Evolutionary conservation across 2,329 filamentous ascomycete genomes (phyloP).

Genomic region (Claviceps spartinae): DNA sequence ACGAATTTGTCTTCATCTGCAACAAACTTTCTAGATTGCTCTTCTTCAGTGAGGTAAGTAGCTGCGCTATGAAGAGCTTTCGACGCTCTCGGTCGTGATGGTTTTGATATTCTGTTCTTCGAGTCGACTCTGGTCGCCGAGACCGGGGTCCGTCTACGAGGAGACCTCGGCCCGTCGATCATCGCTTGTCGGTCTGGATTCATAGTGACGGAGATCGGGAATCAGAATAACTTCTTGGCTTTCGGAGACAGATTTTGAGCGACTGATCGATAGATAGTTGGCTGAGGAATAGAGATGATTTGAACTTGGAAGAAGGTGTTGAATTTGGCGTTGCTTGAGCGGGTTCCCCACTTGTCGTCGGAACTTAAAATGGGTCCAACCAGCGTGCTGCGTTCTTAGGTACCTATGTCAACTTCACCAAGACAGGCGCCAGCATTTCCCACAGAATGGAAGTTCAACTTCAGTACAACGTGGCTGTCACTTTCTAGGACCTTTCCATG

Average conservation of each 20-base stretch:
- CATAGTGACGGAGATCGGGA: constrained; percentile 22
- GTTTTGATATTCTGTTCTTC: constrained; percentile 43
- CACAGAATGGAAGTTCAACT: too few relatives aligned
- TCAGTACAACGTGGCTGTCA: too few relatives aligned
- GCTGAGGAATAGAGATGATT: neutral
- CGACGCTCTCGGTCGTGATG: constrained; percentile 19
- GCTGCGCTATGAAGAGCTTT: constrained; percentile 17
- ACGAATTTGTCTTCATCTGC: constrained; percentile 94
- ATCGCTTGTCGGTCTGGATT: constrained; percentile 41
- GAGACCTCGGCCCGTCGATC: constrained; percentile 34
- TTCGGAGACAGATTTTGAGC: neutral
- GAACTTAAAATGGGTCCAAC: neutral
- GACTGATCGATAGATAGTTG: neutral
- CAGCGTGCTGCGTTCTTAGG: too few relatives aligned
- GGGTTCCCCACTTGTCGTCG: neutral
- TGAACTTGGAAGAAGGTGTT: neutral
- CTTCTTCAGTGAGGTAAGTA: constrained; percentile 55
- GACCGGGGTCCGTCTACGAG: constrained; percentile 34
- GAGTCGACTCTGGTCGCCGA: constrained; percentile 39
- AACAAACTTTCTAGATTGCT: constrained; percentile 71
- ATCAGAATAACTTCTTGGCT: neutral
- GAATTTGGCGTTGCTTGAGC: neutral
- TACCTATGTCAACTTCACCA: too few relatives aligned
- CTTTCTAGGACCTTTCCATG: too few relatives aligned
- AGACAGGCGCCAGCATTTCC: too few relatives aligned